A percentile compares a stretch with the other conserved stretches of the same genome.
These are phyloP conservation scores for Coemansia sp. DNA, from an alignment of 371 early-diverging fungal species.

Conservation along the genomic window DNA sequence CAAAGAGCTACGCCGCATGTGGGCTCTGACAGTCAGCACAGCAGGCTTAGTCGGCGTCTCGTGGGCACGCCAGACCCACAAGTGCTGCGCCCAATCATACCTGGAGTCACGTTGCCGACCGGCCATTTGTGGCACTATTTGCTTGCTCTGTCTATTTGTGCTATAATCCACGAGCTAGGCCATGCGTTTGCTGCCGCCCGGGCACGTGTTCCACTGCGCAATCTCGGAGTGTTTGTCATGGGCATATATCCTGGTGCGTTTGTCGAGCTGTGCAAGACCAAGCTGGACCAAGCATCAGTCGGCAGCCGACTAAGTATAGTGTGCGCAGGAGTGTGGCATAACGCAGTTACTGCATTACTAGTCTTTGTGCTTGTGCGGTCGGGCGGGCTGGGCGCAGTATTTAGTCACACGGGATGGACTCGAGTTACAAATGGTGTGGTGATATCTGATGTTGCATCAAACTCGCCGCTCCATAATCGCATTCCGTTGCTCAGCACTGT, in stretches of 20 bases:
- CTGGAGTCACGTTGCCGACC: constrained; percentile 77
- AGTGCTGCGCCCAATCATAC: constrained; percentile 55
- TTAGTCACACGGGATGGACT: constrained; percentile 24
- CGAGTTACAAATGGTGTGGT: constrained; percentile 16
- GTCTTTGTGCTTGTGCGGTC: constrained; percentile 54
- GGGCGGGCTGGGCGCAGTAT: constrained; percentile 56
- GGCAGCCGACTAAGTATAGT: constrained; percentile 62
- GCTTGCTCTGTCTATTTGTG: constrained; percentile 63
- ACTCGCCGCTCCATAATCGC: constrained; percentile 28
- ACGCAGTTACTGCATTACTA: constrained; percentile 58
- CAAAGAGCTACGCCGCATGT: background rate
- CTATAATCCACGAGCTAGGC: constrained; percentile 75
- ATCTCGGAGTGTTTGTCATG: constrained; percentile 70
- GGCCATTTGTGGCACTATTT: constrained; percentile 72
- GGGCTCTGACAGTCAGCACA: background rate
- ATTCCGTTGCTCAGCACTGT: constrained; percentile 28
- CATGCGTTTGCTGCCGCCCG: constrained; percentile 74
- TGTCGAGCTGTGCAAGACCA: constrained; percentile 65
- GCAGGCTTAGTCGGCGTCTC: background rate
- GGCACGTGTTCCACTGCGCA: constrained; percentile 64
- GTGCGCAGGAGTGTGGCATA: constrained; percentile 87
- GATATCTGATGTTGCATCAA: constrained; percentile 13
- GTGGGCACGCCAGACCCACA: background rate
- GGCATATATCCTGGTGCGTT: constrained; percentile 84
- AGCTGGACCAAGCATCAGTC: constrained; percentile 52